Conservation (phyloP, 306 rosid species). For the Acacia crassicarpa region DNA sequence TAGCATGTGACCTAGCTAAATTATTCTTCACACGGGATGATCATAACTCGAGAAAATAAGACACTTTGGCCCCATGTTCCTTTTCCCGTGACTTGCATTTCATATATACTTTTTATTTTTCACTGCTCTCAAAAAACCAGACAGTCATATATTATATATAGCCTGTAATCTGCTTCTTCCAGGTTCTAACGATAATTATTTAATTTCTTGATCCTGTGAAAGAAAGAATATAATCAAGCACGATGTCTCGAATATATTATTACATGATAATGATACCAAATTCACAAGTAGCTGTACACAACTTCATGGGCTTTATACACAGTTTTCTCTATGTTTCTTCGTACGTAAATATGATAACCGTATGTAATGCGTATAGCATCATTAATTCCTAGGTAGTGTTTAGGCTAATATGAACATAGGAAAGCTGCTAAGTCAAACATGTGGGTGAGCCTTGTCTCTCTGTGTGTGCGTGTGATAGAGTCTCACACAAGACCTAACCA, state of each 20-base stretch:
- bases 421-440: background rate
- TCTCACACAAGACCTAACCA: background rate
- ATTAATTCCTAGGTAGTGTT: background rate
- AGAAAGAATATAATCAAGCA: background rate
- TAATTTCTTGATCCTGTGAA: too few species aligned
- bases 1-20: slow-evolving; percentile 16
- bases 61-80: background rate
- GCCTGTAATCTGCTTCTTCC: background rate
- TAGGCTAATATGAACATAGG: background rate
- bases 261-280: background rate
- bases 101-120: background rate
- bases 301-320: background rate
- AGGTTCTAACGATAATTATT: background rate
- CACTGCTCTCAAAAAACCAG: background rate
- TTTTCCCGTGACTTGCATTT: slow-evolving; percentile 5
- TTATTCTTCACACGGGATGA: slow-evolving; percentile 29
- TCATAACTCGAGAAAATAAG: slow-evolving; percentile 5
- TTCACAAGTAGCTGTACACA: background rate
- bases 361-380: background rate
- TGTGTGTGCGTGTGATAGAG: background rate
- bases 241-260: background rate
- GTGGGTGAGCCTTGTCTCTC: background rate
- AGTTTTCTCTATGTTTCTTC: background rate
- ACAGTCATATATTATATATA: background rate
- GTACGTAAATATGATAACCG: background rate